A percentile compares a stretch with the other conserved stretches of the same genome.
These are phyloP conservation scores for Phlebopus sp. DNA, from an alignment of 1,284 basidiomycete species.

Conservation along the genomic window DNA sequence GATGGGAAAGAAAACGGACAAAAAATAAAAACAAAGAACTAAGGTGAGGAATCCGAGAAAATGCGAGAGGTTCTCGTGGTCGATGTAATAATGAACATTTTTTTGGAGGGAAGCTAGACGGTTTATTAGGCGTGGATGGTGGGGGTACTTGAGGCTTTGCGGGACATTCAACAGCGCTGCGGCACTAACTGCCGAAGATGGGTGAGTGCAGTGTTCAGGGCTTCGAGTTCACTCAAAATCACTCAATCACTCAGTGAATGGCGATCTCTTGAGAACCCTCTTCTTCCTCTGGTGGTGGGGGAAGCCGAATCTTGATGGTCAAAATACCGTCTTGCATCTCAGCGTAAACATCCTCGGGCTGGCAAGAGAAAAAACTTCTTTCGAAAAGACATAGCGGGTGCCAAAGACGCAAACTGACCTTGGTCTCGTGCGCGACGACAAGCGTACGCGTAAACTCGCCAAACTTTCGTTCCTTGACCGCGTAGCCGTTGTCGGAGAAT, in stretches of 20 bases:
- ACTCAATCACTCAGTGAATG: slow-evolving; percentile 27
- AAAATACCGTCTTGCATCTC: slow-evolving; percentile 51
- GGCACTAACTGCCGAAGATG: slow-evolving; percentile 1
- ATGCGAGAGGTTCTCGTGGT: not conserved
- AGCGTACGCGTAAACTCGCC: slow-evolving; percentile 52
- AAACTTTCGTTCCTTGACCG: slow-evolving; percentile 50
- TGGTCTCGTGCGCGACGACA: slow-evolving; percentile 54
- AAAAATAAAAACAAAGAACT: not conserved
- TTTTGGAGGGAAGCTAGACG: slow-evolving; percentile 1
- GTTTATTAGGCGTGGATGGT: slow-evolving; percentile 7
- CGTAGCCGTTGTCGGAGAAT: slow-evolving; percentile 34
- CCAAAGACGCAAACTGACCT: slow-evolving; percentile 39
- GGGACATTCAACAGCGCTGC: slow-evolving; percentile 5
- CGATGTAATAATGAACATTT: slow-evolving; percentile 1
- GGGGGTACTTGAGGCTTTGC: not conserved
- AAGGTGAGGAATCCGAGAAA: not conserved
- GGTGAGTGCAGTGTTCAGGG: slow-evolving; percentile 1
- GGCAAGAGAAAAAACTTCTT: slow-evolving; percentile 4
- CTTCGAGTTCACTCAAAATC: slow-evolving; percentile 12
- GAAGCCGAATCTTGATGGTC: slow-evolving; percentile 44
- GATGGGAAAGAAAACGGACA: not conserved
- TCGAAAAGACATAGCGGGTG: slow-evolving; percentile 9
- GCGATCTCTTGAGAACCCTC: slow-evolving; percentile 24
- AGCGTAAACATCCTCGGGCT: slow-evolving; percentile 48
- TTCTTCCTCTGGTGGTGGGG: slow-evolving; percentile 28